A percentile compares a stretch with the other conserved stretches of the same genome.
These are phyloP conservation scores for Dendrothele bispora DNA, from an alignment of 768 basidiomycete genomes.

Conservation along the genomic window DNA sequence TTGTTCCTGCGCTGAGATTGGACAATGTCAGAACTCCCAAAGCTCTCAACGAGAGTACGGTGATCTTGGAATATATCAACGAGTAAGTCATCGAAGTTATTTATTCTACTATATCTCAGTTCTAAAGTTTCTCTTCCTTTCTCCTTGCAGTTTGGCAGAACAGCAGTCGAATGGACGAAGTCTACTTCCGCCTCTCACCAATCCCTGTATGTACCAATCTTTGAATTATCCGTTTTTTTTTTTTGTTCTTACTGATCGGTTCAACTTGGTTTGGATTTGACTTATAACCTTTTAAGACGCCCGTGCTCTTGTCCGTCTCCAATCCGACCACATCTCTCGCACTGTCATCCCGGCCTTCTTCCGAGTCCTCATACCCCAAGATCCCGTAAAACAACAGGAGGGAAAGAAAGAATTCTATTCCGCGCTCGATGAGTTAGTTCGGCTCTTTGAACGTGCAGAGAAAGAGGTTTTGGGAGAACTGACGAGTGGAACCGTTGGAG, in stretches of 20 bases:
- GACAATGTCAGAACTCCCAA: slow-evolving; percentile 53
- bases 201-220: slow-evolving; percentile 69
- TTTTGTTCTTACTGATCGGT: neutral
- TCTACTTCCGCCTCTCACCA: slow-evolving; percentile 55
- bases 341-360: slow-evolving; percentile 70
- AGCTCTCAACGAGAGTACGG: slow-evolving; percentile 75
- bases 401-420: slow-evolving; percentile 52
- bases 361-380: slow-evolving; percentile 72
- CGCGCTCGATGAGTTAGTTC: slow-evolving; percentile 50
- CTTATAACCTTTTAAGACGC: slow-evolving; percentile 65
- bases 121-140: neutral
- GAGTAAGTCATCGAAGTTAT: slow-evolving; percentile 48
- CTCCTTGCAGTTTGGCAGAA: slow-evolving; percentile 45
- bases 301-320: slow-evolving; percentile 63
- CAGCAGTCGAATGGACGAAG: slow-evolving; percentile 44
- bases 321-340: slow-evolving; percentile 68
- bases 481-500: slow-evolving; percentile 38
- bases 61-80: slow-evolving; percentile 78
- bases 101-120: too few relatives aligned
- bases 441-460: slow-evolving; percentile 58
- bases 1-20: slow-evolving; percentile 71
- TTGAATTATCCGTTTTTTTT: slow-evolving; percentile 1
- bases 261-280: too few relatives aligned
- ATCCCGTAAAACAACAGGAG: slow-evolving; percentile 47
- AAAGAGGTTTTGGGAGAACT: slow-evolving; percentile 38